A percentile compares a stretch with the other conserved stretches of the same genome.
Evolutionary conservation across 1,284 basidiomycete genomes (phyloP).

Genomic region (Sporisorium iseilematis-ciliati): DNA sequence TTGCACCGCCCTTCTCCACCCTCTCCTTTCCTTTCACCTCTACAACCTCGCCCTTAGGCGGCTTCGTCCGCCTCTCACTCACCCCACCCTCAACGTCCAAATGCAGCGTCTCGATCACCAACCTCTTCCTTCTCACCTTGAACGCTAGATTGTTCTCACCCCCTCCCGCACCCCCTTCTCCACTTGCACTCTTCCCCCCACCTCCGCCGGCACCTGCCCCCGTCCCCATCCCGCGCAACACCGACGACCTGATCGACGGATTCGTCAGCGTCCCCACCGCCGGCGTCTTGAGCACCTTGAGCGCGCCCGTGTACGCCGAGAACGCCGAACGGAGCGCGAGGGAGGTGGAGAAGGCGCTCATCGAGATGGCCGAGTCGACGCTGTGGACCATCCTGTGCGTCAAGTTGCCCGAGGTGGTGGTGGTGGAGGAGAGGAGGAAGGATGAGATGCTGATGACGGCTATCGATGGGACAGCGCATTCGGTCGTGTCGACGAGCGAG

Average conservation of each 20-base stretch:
- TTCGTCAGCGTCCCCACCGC: constrained; percentile 58
- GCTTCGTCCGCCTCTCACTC: constrained; percentile 75
- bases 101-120: constrained; percentile 92
- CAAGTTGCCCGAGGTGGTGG: constrained; percentile 12
- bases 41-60: constrained; percentile 29
- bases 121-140: constrained; percentile 86
- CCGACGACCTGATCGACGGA: constrained; percentile 51
- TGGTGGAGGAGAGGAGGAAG: constrained; percentile 17
- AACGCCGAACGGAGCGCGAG: constrained; percentile 49
- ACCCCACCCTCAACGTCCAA: constrained; percentile 92
- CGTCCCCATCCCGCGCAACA: constrained; percentile 63
- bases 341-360: constrained; percentile 55
- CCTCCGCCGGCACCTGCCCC: constrained; percentile 23
- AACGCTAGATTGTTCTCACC: constrained; percentile 92
- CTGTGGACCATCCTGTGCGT: constrained; percentile 51
- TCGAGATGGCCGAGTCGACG: constrained; percentile 52
- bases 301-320: constrained; percentile 56
- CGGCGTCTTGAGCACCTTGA: constrained; percentile 60
- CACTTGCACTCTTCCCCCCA: constrained; percentile 29
- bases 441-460: constrained; percentile 52
- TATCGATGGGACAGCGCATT: constrained; percentile 42
- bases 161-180: constrained; percentile 73
- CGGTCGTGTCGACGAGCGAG: constrained; percentile 28
- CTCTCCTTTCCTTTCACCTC: not conserved
- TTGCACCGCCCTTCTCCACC: not conserved